Evolutionary conservation across 768 basidiomycete species (phyloP).

Genomic region (Omphalotus guepiniiformis): DNA sequence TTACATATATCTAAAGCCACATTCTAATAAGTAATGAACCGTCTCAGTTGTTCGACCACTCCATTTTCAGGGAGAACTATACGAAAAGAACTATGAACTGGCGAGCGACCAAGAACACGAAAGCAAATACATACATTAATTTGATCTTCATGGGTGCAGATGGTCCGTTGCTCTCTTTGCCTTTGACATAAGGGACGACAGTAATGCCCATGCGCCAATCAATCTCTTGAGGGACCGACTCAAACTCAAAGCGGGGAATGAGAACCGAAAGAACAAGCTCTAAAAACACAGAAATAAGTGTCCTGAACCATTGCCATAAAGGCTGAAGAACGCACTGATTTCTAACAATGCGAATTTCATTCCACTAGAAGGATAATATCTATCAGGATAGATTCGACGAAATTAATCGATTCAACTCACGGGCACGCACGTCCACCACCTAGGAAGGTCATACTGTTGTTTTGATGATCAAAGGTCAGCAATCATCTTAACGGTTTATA

Average conservation of each 20-base stretch:
- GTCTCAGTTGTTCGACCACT: too few relatives aligned
- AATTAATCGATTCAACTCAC: conserved; percentile 25
- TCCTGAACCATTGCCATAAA: background rate
- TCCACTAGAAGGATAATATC: conserved; percentile 25
- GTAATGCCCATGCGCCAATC: conserved; percentile 24
- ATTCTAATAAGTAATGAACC: too few relatives aligned
- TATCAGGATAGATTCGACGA: conserved; percentile 12
- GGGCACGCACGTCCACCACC: conserved; percentile 43
- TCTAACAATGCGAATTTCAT: conserved; percentile 34
- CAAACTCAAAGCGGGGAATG: conserved; percentile 19
- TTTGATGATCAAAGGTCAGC: too few relatives aligned
- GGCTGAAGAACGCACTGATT: conserved; percentile 25
- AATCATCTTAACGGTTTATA: too few relatives aligned
- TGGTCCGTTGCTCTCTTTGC: conserved; percentile 11
- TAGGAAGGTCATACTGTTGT: conserved; percentile 40
- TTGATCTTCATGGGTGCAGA: background rate
- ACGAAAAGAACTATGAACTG: too few relatives aligned
- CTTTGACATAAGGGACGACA: conserved; percentile 17
- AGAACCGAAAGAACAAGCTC: conserved; percentile 23
- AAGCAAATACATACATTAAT: background rate
- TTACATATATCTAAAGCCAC: too few relatives aligned
- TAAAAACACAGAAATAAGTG: conserved; percentile 2
- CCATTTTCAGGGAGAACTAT: too few relatives aligned
- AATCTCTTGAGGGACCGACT: conserved; percentile 16
- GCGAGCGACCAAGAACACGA: too few relatives aligned